phyloP scores from a whole-genome alignment of 345 rosid genomes.

The Reutealis trisperma region DNA sequence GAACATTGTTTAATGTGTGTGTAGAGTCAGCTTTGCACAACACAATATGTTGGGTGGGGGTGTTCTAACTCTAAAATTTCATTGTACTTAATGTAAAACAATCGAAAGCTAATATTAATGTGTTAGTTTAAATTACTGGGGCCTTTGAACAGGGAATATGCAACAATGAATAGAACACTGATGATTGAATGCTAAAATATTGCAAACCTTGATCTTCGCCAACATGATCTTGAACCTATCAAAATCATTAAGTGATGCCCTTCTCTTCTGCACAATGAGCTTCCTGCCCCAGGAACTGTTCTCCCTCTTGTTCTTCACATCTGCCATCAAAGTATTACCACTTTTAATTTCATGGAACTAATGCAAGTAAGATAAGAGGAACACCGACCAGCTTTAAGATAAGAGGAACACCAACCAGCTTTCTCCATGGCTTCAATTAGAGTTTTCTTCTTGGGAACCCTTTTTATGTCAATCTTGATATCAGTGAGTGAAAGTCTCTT shows the following conservation, averaged over 20 bases:
- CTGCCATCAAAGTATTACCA: slow-evolving; percentile 29
- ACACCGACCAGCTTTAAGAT: slow-evolving; percentile 42
- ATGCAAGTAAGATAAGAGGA: neutral
- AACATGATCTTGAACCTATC: slow-evolving; percentile 86
- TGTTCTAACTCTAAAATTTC: neutral
- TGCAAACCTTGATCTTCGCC: slow-evolving; percentile 79
- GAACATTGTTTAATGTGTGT: neutral
- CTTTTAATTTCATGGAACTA: neutral
- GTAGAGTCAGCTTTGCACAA: neutral
- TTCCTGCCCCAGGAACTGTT: slow-evolving; percentile 87
- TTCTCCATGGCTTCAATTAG: slow-evolving; percentile 88
- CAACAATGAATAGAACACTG: too few relatives aligned
- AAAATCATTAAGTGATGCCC: slow-evolving; percentile 76
- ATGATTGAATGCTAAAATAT: neutral
- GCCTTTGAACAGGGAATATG: too few relatives aligned
- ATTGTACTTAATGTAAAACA: neutral
- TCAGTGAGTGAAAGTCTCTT: slow-evolving; percentile 91
- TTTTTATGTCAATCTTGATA: slow-evolving; percentile 73
- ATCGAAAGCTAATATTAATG: neutral
- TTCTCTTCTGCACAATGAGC: slow-evolving; percentile 70
- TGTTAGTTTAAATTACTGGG: neutral
- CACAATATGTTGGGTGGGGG: neutral
- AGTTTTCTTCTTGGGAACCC: slow-evolving; percentile 80
- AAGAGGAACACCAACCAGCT: slow-evolving; percentile 54
- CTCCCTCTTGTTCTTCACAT: slow-evolving; percentile 86